Conservation (phyloP, 352 stramenopile genomes). For the Phytophthora meadii region DNA sequence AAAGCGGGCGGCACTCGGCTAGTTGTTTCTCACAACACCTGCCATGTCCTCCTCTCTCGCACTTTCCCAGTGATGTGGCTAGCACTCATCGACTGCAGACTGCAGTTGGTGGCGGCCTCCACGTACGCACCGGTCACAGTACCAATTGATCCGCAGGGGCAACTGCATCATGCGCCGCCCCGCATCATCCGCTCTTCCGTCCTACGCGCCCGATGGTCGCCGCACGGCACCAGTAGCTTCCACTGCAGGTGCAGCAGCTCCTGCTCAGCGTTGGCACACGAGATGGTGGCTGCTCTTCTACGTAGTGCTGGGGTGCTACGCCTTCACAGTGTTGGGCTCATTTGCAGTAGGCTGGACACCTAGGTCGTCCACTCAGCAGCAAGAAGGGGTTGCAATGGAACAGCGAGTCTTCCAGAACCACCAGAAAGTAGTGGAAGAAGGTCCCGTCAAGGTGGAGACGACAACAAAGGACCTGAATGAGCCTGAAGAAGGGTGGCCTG, state of each 20-base stretch:
- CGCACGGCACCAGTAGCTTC: slow-evolving; percentile 2
- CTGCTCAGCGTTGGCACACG: slow-evolving; percentile 5
- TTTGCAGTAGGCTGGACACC: slow-evolving; percentile 14
- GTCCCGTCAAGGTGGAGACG: slow-evolving; percentile 20
- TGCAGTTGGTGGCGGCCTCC: slow-evolving; percentile 10
- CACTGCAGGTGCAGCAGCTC: neutral
- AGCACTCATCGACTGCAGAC: slow-evolving; percentile 16
- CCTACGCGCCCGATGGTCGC: slow-evolving; percentile 16
- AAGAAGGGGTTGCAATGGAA: slow-evolving; percentile 7
- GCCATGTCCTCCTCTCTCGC: slow-evolving; percentile 4
- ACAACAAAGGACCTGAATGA: slow-evolving; percentile 20
- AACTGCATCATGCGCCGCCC: slow-evolving; percentile 35
- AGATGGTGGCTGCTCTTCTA: slow-evolving; percentile 41
- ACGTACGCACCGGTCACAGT: slow-evolving; percentile 16
- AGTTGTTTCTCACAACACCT: slow-evolving; percentile 6
- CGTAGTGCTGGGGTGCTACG: slow-evolving; percentile 36
- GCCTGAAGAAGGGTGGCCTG: slow-evolving; percentile 24
- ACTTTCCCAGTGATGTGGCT: slow-evolving; percentile 24
- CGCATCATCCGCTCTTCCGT: slow-evolving; percentile 38
- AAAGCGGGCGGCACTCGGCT: too few relatives aligned
- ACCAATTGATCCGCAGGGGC: slow-evolving; percentile 20
- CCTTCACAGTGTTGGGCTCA: slow-evolving; percentile 24
- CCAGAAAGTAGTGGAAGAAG: slow-evolving; percentile 10
- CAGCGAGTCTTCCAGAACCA: slow-evolving; percentile 6
- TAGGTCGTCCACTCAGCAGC: slow-evolving; percentile 2